phyloP scores from a whole-genome alignment of 148 eudicot species.

The Vaccinium myrtillus region DNA sequence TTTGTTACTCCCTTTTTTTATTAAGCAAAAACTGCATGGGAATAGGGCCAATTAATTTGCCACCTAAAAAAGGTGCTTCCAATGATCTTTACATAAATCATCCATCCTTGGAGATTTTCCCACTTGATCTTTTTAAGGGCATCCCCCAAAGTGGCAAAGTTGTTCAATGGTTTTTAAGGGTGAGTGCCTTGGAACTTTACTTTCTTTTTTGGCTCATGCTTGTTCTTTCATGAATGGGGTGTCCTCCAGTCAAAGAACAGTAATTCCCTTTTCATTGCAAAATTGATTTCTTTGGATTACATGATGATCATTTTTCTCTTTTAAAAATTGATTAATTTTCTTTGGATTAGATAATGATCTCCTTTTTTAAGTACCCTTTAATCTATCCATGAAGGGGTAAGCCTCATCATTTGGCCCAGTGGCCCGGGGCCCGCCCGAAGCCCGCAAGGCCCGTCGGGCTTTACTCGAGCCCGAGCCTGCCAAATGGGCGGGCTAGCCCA shows the following conservation, averaged over 20 bases:
- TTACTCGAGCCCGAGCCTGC: too few species aligned
- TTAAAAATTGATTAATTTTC: not conserved
- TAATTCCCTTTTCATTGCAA: slow-evolving; percentile 14
- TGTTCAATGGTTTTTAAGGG: not conserved
- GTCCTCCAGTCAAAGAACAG: slow-evolving; percentile 18
- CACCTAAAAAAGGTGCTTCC: slow-evolving; percentile 19
- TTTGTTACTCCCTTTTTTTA: not conserved
- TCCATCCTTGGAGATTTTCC: slow-evolving; percentile 16
- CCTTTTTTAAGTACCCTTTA: slow-evolving; percentile 6
- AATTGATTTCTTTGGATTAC: slow-evolving; percentile 5
- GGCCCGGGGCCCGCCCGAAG: too few species aligned
- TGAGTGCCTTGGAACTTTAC: not conserved
- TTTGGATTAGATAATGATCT: slow-evolving; percentile 4
- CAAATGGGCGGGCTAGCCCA: too few species aligned
- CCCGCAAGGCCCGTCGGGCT: too few species aligned
- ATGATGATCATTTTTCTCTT: not conserved
- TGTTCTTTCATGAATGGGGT: slow-evolving; percentile 2
- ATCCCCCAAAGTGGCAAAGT: not conserved
- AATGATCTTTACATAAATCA: slow-evolving; percentile 13
- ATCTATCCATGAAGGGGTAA: not conserved
- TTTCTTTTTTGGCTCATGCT: slow-evolving; percentile 15
- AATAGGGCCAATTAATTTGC: not conserved
- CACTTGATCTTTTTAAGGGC: not conserved
- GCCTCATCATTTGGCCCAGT: too few species aligned
- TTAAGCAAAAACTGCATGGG: slow-evolving; percentile 8